Evolutionary conservation across 225 moss, liverwort and hornwort genomes (phyloP).

Genomic region (Neckera pumila): DNA sequence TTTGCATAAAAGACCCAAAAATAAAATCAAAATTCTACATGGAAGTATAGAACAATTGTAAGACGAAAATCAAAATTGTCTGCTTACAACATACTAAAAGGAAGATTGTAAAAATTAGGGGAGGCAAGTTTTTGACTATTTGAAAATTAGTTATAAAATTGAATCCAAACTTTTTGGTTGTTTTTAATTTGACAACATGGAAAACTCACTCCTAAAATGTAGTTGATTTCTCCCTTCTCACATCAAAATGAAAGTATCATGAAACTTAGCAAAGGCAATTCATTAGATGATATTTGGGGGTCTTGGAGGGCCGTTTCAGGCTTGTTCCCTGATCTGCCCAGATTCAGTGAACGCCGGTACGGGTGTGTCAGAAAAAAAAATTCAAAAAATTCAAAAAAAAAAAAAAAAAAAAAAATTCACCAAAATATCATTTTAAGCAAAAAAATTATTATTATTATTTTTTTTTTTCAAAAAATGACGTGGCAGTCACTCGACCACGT

Average conservation of each 20-base stretch:
- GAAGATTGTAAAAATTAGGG: neutral
- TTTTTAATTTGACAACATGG: neutral
- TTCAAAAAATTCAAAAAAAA: no score
- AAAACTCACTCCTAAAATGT: neutral
- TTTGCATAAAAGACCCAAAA: accelerated
- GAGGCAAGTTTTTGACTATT: neutral
- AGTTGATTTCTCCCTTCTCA: neutral
- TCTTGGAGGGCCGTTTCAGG: no score
- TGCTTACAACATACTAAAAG: accelerated
- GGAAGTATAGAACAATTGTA: neutral
- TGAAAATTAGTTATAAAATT: neutral
- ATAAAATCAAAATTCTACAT: neutral
- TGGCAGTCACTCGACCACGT: no score
- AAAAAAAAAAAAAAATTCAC: no score
- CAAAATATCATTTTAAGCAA: no score
- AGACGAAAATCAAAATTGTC: neutral
- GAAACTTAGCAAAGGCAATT: neutral
- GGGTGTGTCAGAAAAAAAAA: no score
- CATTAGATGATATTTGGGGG: no score
- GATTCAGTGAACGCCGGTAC: no score
- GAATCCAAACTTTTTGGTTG: accelerated
- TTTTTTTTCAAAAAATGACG: no score
- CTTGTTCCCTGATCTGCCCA: no score
- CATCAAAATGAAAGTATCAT: neutral
- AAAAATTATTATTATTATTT: no score